Conservation (phyloP, 2,329 filamentous ascomycete genomes). For the Sporothrix protearum region DNA sequence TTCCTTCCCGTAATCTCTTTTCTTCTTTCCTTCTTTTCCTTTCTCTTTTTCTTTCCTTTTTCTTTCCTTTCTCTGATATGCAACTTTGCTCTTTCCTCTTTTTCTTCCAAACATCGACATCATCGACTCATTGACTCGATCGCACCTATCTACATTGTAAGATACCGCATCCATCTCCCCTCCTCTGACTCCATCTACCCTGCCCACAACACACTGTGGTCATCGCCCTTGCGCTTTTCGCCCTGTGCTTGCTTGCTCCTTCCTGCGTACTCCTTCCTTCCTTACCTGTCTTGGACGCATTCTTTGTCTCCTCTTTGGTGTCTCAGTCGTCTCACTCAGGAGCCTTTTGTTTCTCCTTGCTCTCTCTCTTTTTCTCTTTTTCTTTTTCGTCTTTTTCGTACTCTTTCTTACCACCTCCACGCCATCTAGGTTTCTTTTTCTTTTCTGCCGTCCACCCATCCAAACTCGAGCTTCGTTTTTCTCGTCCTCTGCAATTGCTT, state of each 20-base stretch:
- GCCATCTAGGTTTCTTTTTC: neutral
- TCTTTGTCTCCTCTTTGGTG: slow-evolving; percentile 14
- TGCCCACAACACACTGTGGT: neutral
- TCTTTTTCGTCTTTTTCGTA: neutral
- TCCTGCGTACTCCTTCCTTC: neutral
- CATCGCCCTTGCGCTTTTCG: neutral
- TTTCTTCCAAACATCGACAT: neutral
- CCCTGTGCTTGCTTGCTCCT: neutral
- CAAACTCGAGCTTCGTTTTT: neutral
- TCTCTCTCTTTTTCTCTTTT: neutral
- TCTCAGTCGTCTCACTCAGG: slow-evolving; percentile 9
- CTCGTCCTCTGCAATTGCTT: neutral
- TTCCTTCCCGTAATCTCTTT: slow-evolving; percentile 9
- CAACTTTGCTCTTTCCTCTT: neutral
- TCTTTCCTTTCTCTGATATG: neutral
- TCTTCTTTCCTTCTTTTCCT: neutral
- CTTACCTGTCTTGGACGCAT: slow-evolving; percentile 9
- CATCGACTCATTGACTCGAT: neutral
- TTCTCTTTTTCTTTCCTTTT: neutral
- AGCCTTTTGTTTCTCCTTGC: neutral
- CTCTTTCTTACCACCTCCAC: neutral
- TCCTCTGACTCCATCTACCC: neutral
- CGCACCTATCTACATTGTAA: neutral
- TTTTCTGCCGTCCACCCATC: neutral
- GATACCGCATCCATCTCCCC: neutral